Evolutionary conservation across 2,329 filamentous ascomycete genomes (phyloP).

Genomic region (Pestalotiopsis sp.): DNA sequence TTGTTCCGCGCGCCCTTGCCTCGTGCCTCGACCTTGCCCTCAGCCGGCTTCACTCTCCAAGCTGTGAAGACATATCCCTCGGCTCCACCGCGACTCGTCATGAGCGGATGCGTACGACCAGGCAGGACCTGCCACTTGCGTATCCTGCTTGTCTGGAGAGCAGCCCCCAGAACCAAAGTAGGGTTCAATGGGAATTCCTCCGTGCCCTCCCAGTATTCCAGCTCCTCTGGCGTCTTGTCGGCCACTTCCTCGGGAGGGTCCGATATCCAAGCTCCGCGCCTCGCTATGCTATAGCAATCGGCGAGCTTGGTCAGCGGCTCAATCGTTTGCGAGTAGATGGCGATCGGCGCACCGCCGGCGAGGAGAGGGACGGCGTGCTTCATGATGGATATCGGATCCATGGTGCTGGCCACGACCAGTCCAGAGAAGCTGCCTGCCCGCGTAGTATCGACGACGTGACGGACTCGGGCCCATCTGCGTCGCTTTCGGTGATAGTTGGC

Average conservation of each 20-base stretch:
- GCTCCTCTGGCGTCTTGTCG: constrained; percentile 46
- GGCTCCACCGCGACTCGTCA: constrained; percentile 84
- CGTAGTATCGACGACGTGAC: constrained; percentile 72
- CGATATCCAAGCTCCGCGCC: constrained; percentile 73
- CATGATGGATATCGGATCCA: constrained; percentile 78
- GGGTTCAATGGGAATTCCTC: constrained; percentile 87
- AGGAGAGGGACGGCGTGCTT: constrained; percentile 77
- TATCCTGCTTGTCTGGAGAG: constrained; percentile 77
- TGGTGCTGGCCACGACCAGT: constrained; percentile 76
- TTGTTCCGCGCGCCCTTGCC: constrained; percentile 77
- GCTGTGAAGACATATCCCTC: constrained; percentile 91
- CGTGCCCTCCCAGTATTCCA: constrained; percentile 58
- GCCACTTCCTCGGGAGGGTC: constrained; percentile 47
- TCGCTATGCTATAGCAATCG: constrained; percentile 80
- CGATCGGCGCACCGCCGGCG: constrained; percentile 78
- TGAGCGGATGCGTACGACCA: constrained; percentile 87
- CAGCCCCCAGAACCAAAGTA: constrained; percentile 75
- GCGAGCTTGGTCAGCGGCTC: constrained; percentile 77
- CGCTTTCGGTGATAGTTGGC: constrained; percentile 88
- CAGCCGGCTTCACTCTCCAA: constrained; percentile 75
- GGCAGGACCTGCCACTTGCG: constrained; percentile 89
- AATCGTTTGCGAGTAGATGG: constrained; percentile 79
- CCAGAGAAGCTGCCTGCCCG: constrained; percentile 78
- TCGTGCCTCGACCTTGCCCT: constrained; percentile 78
- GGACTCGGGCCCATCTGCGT: constrained; percentile 74